Evolutionary conservation across 371 early-diverging fungal genomes (phyloP).

Genomic region (Mucor velutinosus): DNA sequence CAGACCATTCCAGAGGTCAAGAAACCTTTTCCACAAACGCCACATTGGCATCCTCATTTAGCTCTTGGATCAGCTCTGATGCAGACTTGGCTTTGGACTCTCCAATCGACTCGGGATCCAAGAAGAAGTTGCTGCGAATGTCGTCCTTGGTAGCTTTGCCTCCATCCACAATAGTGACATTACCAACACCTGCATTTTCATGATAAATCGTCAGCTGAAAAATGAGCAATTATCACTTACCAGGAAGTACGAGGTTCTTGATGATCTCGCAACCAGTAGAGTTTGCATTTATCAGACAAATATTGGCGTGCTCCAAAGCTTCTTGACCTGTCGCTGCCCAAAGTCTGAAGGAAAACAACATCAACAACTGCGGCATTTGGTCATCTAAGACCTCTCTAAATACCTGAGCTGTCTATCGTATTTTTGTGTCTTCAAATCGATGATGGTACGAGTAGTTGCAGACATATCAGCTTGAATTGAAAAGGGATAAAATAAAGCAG

Average conservation of each 20-base stretch:
- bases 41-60: conserved; percentile 89
- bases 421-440: conserved; percentile 71
- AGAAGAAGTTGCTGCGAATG: conserved; percentile 88
- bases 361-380: not conserved
- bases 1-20: not conserved
- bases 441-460: conserved; percentile 34
- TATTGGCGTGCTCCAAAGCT: conserved; percentile 79
- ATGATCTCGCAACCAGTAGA: conserved; percentile 88
- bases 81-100: conserved; percentile 66
- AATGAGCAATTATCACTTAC: conserved; percentile 43
- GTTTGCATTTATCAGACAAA: conserved; percentile 83
- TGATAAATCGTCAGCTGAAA: not conserved
- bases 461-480: not conserved
- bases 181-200: conserved; percentile 74
- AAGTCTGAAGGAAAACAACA: conserved; percentile 55
- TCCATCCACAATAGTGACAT: conserved; percentile 83
- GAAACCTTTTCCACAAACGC: conserved; percentile 49
- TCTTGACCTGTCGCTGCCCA: conserved; percentile 93
- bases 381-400: not conserved
- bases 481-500: not conserved
- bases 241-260: conserved; percentile 94
- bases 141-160: conserved; percentile 66
- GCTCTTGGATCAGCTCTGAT: conserved; percentile 70
- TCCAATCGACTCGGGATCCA: conserved; percentile 68
- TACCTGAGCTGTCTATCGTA: conserved; percentile 93